Base-by-base conservation (phyloP, 2,329 filamentous ascomycete genomes). In the Hortaea werneckii region DNA sequence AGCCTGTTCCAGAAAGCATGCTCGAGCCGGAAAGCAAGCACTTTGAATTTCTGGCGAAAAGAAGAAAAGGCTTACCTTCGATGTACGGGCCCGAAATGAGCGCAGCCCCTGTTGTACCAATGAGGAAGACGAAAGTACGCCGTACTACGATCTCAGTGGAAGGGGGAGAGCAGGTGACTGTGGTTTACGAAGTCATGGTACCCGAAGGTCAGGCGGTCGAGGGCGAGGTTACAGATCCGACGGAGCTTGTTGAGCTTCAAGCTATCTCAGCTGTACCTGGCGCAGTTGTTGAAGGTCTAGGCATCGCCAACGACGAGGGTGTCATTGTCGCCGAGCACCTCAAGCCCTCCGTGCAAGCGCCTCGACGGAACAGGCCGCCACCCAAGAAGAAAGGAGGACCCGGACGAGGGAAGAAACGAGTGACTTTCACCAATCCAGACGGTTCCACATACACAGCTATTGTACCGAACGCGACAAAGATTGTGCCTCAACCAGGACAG, bases 141-240 rank as follows among this genome's bases (percentile, higher is more conserved):
- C 26, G 12, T 7, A 81, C 83, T 54, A 71, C 83, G 8, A 81
- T 83, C 4, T 75, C 73, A 26, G 89, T 89, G 26, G 90, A 90
- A 56, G 30, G 30, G 30, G 7, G 7, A n/a, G 30, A 34, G 30
- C 7, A 7, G n/a, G n/a, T 34, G 30, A 76, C 86, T 7, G 87
- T 85, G 50, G 82, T 90, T 1, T 87, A 92, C 63, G 87, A 94
- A 58, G 80, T 92, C 6, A 84, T 87, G 13, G 76, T 94, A 4
- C 78, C 80, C 5, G 85, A 90, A 47, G 88, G 87, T 0, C 85
- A 92, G 61, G 71, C 73, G 5, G 76, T 94, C 0, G 85, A 90
- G 52, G 87, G 87, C 46, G 88, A 95, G 61, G 82, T 95, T 42
- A 78, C 87, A 48, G 70, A 74, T 34, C 70, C 73, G 40, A 69